phyloP scores from a whole-genome alignment of 768 basidiomycete genomes.

The Crucibulum laeve region DNA sequence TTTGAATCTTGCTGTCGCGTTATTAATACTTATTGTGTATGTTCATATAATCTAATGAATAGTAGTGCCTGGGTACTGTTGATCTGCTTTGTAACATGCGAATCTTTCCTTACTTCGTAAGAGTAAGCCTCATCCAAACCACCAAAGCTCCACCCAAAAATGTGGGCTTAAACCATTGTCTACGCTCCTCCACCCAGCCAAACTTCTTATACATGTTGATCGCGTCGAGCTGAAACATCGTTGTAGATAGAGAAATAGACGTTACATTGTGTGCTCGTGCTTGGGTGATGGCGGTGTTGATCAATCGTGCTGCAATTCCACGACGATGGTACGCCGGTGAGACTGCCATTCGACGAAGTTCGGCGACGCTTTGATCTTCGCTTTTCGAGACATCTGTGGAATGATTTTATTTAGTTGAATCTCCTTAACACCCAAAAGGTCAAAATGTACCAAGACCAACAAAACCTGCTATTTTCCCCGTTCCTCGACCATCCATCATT shows the following conservation, averaged over 20 bases:
- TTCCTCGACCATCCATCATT: neutral
- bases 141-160: too few relatives aligned
- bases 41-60: too few relatives aligned
- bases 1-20: too few relatives aligned
- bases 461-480: constrained; percentile 13
- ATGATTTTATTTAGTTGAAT: neutral
- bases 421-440: neutral
- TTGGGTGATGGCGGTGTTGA: constrained; percentile 10
- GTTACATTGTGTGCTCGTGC: constrained; percentile 8
- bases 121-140: too few relatives aligned
- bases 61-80: too few relatives aligned
- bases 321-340: constrained; percentile 14
- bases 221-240: constrained; percentile 9
- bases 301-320: constrained; percentile 14
- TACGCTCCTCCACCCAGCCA: constrained; percentile 8
- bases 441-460: constrained; percentile 14
- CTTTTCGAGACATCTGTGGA: constrained; percentile 8
- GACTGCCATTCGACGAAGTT: constrained; percentile 22
- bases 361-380: constrained; percentile 9
- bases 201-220: constrained; percentile 11
- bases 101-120: too few relatives aligned
- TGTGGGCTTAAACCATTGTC: too few relatives aligned
- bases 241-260: constrained; percentile 10
- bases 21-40: too few relatives aligned
- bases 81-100: too few relatives aligned